Conservation (phyloP, 495 filamentous ascomycete genomes). For the Lophium mytilinum region DNA sequence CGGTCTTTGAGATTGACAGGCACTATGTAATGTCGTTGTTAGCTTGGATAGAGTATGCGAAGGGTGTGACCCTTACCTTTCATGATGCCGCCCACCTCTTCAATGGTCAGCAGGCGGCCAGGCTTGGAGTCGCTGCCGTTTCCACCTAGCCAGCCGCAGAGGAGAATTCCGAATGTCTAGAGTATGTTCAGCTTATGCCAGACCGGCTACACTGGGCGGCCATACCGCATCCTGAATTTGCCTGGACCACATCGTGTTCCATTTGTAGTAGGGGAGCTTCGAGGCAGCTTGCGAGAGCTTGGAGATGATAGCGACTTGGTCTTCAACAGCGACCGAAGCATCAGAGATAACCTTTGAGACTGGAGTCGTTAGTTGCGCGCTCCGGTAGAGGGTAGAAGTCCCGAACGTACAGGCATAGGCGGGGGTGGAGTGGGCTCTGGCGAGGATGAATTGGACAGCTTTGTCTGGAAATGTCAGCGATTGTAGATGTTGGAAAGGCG, state of each 20-base stretch:
- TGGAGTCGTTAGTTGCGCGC: slow-evolving; percentile 7
- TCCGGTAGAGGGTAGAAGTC: slow-evolving; percentile 22
- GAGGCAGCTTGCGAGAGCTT: slow-evolving; percentile 65
- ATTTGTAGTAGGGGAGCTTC: slow-evolving; percentile 89
- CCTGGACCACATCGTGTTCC: slow-evolving; percentile 77
- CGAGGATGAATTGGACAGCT: slow-evolving; percentile 68
- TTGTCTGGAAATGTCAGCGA: slow-evolving; percentile 40
- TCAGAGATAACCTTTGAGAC: slow-evolving; percentile 43
- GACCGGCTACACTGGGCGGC: slow-evolving; percentile 28
- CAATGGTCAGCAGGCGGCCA: slow-evolving; percentile 72
- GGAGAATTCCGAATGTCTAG: slow-evolving; percentile 52
- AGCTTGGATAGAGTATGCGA: slow-evolving; percentile 4
- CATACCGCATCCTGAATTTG: slow-evolving; percentile 72
- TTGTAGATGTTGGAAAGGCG: background rate
- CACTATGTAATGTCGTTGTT: slow-evolving; percentile 44
- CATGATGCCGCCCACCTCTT: slow-evolving; percentile 72
- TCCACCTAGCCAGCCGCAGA: slow-evolving; percentile 73
- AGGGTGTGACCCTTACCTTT: slow-evolving; percentile 45
- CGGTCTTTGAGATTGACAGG: slow-evolving; percentile 86
- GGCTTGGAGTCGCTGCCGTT: slow-evolving; percentile 35
- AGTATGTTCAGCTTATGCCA: slow-evolving; percentile 9
- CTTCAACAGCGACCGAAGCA: slow-evolving; percentile 47
- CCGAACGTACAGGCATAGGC: slow-evolving; percentile 54
- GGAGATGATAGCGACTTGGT: slow-evolving; percentile 47
- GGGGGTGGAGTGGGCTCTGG: slow-evolving; percentile 83